Evolutionary conservation across 2,329 filamentous ascomycete genomes (phyloP).

Genomic region (Beauveria scarabaeidicola): DNA sequence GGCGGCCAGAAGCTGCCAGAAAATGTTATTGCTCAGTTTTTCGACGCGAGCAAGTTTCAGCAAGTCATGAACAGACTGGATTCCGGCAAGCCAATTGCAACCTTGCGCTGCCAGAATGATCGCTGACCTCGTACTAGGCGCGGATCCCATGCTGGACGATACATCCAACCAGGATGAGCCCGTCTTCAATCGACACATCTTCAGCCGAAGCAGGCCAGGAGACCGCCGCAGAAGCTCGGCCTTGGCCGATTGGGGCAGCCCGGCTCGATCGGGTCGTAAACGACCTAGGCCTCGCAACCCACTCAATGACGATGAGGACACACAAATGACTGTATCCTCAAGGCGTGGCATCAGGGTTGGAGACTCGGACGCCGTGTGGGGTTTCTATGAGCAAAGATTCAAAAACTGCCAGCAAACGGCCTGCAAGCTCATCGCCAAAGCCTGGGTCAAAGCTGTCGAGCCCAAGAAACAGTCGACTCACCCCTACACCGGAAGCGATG

Average conservation of each 20-base stretch:
- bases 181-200: conserved; percentile 18
- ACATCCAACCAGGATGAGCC: conserved; percentile 20
- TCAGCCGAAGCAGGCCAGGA: conserved; percentile 19
- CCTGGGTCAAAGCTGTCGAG: conserved; percentile 66
- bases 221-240: conserved; percentile 25
- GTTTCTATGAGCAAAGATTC: conserved; percentile 54
- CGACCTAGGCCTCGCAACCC: conserved; percentile 28
- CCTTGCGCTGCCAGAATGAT: not conserved
- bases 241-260: conserved; percentile 25
- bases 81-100: conserved; percentile 22
- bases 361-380: conserved; percentile 45
- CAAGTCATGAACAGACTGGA: conserved; percentile 30
- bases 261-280: conserved; percentile 22
- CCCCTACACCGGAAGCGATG: conserved; percentile 59
- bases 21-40: conserved; percentile 35
- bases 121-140: conserved; percentile 18
- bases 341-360: conserved; percentile 43
- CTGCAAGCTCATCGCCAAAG: conserved; percentile 65
- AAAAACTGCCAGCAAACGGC: conserved; percentile 61
- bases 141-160: conserved; percentile 27
- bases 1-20: conserved; percentile 31
- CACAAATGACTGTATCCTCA: conserved; percentile 29
- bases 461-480: conserved; percentile 70
- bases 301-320: conserved; percentile 32
- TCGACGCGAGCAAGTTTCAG: conserved; percentile 35